Conservation (phyloP, 768 basidiomycete genomes). For the Pleurotus citrinopileatus region DNA sequence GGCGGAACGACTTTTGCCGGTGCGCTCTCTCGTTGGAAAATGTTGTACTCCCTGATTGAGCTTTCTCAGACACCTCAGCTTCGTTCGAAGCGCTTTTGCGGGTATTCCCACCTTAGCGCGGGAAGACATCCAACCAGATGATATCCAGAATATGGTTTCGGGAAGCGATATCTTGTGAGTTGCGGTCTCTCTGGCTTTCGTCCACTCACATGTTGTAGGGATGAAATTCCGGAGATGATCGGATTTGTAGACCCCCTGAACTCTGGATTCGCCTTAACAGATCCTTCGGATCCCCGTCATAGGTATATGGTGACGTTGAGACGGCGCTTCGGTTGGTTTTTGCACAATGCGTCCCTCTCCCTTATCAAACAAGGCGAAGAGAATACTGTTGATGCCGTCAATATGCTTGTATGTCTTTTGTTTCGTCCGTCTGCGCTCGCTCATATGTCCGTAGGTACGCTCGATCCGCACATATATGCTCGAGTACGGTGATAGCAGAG, state of each 20-base stretch:
- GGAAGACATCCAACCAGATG: slow-evolving; percentile 49
- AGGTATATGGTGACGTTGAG: slow-evolving; percentile 56
- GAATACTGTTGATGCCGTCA: slow-evolving; percentile 79
- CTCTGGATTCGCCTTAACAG: slow-evolving; percentile 65
- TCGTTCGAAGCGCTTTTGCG: slow-evolving; percentile 72
- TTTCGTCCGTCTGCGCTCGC: not conserved
- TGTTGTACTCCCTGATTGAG: not conserved
- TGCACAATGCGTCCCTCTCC: slow-evolving; percentile 68
- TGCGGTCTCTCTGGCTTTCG: not conserved
- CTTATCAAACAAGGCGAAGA: slow-evolving; percentile 74
- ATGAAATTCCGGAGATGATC: slow-evolving; percentile 79
- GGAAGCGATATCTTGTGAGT: slow-evolving; percentile 72
- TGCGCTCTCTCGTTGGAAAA: slow-evolving; percentile 24
- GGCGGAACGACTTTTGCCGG: slow-evolving; percentile 89
- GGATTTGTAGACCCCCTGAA: slow-evolving; percentile 56
- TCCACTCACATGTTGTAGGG: slow-evolving; percentile 31
- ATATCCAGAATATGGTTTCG: slow-evolving; percentile 35
- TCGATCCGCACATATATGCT: slow-evolving; percentile 71
- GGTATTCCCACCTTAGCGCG: slow-evolving; percentile 69
- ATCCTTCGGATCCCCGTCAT: slow-evolving; percentile 63
- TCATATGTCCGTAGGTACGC: slow-evolving; percentile 41
- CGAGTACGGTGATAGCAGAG: slow-evolving; percentile 72
- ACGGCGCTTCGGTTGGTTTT: slow-evolving; percentile 60
- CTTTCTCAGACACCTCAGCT: slow-evolving; percentile 53
- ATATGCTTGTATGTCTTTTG: slow-evolving; percentile 52